Conservation (phyloP, 768 basidiomycete genomes). For the Pleurotus tuber-regium region DNA sequence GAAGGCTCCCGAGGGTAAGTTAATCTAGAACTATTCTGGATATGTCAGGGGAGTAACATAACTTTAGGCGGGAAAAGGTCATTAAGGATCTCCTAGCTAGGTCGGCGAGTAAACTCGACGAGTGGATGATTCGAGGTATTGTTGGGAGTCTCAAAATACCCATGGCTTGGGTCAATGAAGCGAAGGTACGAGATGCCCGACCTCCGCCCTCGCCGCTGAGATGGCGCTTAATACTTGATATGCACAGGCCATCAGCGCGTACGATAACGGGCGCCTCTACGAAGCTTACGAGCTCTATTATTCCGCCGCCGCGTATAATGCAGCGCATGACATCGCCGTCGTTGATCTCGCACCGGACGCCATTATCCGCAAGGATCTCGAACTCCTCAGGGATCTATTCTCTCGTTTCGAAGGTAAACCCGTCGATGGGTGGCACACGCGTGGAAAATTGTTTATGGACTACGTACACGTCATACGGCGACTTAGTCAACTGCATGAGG, state of each 20-base stretch:
- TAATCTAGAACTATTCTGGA: conserved; percentile 31
- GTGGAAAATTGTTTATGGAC: conserved; percentile 85
- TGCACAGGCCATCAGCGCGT: conserved; percentile 62
- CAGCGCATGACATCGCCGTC: conserved; percentile 84
- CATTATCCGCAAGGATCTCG: conserved; percentile 63
- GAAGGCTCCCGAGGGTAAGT: conserved; percentile 77
- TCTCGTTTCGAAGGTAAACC: conserved; percentile 53
- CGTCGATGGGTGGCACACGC: conserved; percentile 76
- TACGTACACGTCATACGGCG: conserved; percentile 64
- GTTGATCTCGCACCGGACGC: conserved; percentile 88
- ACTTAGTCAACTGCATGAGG: conserved; percentile 52
- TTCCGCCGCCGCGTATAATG: conserved; percentile 62
- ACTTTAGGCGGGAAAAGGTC: conserved; percentile 70
- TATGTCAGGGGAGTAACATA: conserved; percentile 4
- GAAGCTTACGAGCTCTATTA: conserved; percentile 78
- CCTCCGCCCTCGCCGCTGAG: conserved; percentile 2
- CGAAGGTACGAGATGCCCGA: conserved; percentile 53
- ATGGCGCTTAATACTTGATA: conserved; percentile 4
- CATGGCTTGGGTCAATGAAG: conserved; percentile 83
- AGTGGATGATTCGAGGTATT: conserved; percentile 70
- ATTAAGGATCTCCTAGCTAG: conserved; percentile 80
- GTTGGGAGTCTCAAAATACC: conserved; percentile 81
- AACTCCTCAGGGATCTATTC: conserved; percentile 69
- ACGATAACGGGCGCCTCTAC: conserved; percentile 59
- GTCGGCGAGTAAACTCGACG: conserved; percentile 61